Base-by-base conservation (phyloP, 805 yeast species). In the Candida vaughaniae region DNA sequence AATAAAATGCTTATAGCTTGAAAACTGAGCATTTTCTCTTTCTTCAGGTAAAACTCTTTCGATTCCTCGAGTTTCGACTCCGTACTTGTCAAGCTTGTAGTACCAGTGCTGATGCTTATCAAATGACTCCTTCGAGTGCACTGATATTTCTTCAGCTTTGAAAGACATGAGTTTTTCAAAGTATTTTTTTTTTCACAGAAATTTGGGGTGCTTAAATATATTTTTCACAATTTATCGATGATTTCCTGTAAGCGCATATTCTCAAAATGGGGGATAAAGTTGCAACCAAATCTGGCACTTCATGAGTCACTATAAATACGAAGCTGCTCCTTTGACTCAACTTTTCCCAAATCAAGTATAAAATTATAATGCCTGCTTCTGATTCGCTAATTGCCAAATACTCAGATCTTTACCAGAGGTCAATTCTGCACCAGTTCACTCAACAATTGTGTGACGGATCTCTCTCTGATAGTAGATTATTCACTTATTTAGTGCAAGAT, bases 401-500 rank as follows among this genome's bases (percentile, higher is more conserved):
- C 29, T 15, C 33, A 2, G 45, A 41, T 1, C 35, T 38, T 15
- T 63, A 60, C 42, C 35, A 45, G 5, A 41, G 44, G 26, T 60
- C 76, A 1, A 62, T 62, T 6, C 47, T 56, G 18, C 77, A 71
- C 42, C 58, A 53, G 5, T 55, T 74, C 25, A 69, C 77, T 17
- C 55, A 55, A 25, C 75, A 76, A 41, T 47, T 72, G 27, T 73
- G 78, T 44, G 45, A 46, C 8, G 82, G 81, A 1, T 60, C 67
- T 1, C 51, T 76, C 10, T 54, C 69, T 0, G 71, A 72, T 42
- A 50, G 60, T 32, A 65, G 53, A 25, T 53, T 75, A 11, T 69
- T 55, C 48, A 62, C 71, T 1, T 76, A 76, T 42, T 45, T 75
- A 34, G 59, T 62, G 2, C 80, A 76, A 47, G 82, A 76, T 48